Conservation (phyloP, 306 rosid genomes). For the Prunus fruticosa region DNA sequence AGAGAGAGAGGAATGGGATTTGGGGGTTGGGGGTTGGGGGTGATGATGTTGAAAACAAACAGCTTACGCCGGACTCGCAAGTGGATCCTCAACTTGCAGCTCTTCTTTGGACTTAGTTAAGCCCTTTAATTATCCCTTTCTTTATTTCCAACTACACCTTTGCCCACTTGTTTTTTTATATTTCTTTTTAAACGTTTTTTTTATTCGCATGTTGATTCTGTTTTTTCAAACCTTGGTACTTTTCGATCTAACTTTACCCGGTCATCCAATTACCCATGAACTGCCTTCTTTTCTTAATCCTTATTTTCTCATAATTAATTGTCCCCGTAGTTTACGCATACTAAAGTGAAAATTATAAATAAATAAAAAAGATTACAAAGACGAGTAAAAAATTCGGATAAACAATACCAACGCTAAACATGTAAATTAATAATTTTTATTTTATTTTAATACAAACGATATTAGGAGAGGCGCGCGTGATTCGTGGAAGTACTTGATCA, state of each 20-base stretch:
- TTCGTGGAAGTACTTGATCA: no score
- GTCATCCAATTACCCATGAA: background rate
- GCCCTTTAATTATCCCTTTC: conserved; percentile 11
- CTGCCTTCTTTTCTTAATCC: background rate
- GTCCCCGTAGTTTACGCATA: no score
- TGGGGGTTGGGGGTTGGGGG: background rate
- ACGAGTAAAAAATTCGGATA: no score
- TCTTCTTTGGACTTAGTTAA: conserved; percentile 46
- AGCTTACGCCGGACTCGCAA: conserved; percentile 70
- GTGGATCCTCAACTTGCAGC: conserved; percentile 93
- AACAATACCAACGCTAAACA: no score
- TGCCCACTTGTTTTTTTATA: conserved; percentile 20
- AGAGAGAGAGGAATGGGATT: background rate
- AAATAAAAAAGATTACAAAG: no score
- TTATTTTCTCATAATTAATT: no score
- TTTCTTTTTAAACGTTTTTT: background rate
- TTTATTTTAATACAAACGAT: no score
- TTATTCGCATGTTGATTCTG: background rate
- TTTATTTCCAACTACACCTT: conserved; percentile 36
- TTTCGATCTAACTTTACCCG: background rate
- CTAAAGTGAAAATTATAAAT: no score
- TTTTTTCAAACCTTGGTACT: background rate
- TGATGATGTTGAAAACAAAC: conserved; percentile 31
- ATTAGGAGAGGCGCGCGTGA: no score
- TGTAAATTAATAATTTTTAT: no score